Evolutionary conservation across 441 rosid genomes (phyloP), one percentile per base, ranked within the genome.

Genomic region (Cnidoscolus chayamansa): DNA sequence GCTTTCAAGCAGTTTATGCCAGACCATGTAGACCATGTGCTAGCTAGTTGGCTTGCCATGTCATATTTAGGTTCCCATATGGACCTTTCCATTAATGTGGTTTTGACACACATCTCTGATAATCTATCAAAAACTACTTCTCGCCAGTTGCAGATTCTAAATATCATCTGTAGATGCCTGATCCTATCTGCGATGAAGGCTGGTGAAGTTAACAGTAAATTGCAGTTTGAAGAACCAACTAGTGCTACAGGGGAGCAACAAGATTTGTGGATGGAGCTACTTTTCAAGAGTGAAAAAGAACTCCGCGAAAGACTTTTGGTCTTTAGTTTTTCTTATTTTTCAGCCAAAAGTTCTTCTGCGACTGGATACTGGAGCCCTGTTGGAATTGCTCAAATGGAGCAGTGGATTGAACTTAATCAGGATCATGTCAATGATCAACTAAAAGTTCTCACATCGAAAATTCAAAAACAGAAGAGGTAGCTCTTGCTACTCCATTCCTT

Each of bases 301-400:
- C 93, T 95, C 20, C 91, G 89, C 1, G 88, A 86, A 79, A 89
- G 97, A 78, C 85, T 93, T 68, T 83, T 93, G 75, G 80, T 85
- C 73, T 78, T 89, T 75, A 83, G 85, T 68, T 83, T 91, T 74
- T 81, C 86, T 69, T 84, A 97, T 71, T 78, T 78, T 68, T 69
- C 72, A n/a, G 73, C 73, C 58, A 13, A 81, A 72, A 63, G 40
- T 48, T 55, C 62, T 25, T 61, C 77, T 17, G 68, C 74, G 58
- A 65, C 77, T 73, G 80, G 84, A 64, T 73, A 16, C 66, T 89
- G 93, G 97, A 72, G 59, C 79, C 91, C 98, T 70, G 70, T 73
- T 30, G 97, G 96, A 76, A 63, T 88, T 71, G 84, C 86, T 68
- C 98, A 90, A 79, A 85, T 93, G 90, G 82, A 82, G 77, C 89